phyloP scores from a whole-genome alignment of 495 filamentous ascomycete genomes.

The Saxophila tyrrhenica region DNA sequence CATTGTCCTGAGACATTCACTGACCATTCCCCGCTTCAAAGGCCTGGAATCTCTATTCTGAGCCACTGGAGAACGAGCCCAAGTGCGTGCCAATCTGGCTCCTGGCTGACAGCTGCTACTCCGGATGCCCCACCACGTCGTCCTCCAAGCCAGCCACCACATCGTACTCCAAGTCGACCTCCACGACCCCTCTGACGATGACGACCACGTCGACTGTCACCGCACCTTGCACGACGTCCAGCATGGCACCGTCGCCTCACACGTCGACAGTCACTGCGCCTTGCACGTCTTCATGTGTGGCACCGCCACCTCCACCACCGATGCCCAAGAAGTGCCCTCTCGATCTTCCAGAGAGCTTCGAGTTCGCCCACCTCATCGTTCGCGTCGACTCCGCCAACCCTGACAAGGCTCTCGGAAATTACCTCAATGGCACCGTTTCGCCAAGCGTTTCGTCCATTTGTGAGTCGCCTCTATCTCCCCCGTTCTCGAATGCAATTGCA shows the following conservation, averaged over 20 bases:
- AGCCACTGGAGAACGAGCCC: slow-evolving; percentile 10
- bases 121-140: neutral
- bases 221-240: neutral
- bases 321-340: slow-evolving; percentile 6
- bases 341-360: slow-evolving; percentile 7
- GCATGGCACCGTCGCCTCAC: neutral
- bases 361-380: slow-evolving; percentile 26
- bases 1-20: too few relatives aligned
- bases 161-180: neutral
- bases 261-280: neutral
- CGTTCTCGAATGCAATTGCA: too few relatives aligned
- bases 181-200: slow-evolving; percentile 1
- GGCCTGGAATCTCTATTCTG: slow-evolving; percentile 22
- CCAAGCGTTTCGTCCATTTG: slow-evolving; percentile 1
- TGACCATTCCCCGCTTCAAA: too few relatives aligned
- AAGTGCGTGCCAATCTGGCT: slow-evolving; percentile 17
- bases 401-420: slow-evolving; percentile 20
- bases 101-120: neutral
- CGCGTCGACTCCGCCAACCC: slow-evolving; percentile 21
- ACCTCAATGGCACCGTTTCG: slow-evolving; percentile 15
- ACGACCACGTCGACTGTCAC: slow-evolving; percentile 1
- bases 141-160: too few relatives aligned
- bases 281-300: too few relatives aligned
- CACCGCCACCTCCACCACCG: neutral
- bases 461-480: neutral